Percentiles rank a stretch among this genome's conserved stretches.
Conservation (phyloP, 768 basidiomycete species). For the Boletus insuetus region DNA sequence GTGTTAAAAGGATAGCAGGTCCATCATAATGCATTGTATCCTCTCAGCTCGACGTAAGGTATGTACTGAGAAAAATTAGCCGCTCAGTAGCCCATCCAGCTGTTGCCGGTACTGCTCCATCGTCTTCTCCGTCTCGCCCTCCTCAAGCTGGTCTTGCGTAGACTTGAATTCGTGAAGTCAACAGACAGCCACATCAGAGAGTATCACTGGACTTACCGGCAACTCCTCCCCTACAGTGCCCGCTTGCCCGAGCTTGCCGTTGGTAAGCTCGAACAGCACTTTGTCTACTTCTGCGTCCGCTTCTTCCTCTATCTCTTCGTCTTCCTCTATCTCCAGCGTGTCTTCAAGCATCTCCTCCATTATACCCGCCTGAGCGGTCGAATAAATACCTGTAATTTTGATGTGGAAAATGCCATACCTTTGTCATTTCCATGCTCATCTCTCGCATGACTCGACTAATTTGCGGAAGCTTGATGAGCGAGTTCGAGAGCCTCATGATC, state of each 20-base stretch:
- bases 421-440: conserved; percentile 99
- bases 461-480: conserved; percentile 88
- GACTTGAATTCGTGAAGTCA: conserved; percentile 38
- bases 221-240: conserved; percentile 68
- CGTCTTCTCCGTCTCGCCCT: conserved; percentile 81
- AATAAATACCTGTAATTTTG: conserved; percentile 4
- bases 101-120: conserved; percentile 91
- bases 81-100: conserved; percentile 79
- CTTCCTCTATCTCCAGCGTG: conserved; percentile 86
- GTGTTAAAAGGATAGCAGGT: not conserved
- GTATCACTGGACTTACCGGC: conserved; percentile 55
- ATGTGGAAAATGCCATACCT: conserved; percentile 50
- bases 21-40: conserved; percentile 10
- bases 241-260: conserved; percentile 91
- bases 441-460: conserved; percentile 91
- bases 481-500: conserved; percentile 98
- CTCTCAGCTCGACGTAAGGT: conserved; percentile 7
- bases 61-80: conserved; percentile 18
- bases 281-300: conserved; percentile 98
- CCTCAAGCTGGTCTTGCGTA: conserved; percentile 60
- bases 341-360: conserved; percentile 99
- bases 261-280: conserved; percentile 90
- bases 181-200: not conserved
- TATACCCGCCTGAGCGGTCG: conserved; percentile 75
- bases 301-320: conserved; percentile 93